phyloP scores from a whole-genome alignment of 176 grass and related monocot species.

The Hordeum marinum region DNA sequence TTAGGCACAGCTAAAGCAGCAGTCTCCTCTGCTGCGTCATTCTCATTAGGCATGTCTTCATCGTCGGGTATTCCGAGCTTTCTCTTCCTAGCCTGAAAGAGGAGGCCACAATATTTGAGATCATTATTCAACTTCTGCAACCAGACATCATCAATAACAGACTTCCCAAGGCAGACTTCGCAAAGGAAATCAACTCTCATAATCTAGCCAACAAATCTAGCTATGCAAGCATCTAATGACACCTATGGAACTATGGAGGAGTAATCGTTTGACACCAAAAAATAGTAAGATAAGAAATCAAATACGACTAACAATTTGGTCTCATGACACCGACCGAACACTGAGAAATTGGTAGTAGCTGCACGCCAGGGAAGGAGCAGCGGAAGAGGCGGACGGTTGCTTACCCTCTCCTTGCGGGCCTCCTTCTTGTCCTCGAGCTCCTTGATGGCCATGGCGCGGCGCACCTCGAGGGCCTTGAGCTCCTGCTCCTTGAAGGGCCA shows the following conservation, averaged over 20 bases:
- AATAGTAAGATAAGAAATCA: not conserved
- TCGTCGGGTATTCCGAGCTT: conserved; percentile 68
- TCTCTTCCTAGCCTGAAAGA: conserved; percentile 68
- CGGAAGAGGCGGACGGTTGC: not conserved
- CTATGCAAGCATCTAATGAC: not conserved
- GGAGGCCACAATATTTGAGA: not conserved
- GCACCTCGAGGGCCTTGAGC: conserved; percentile 73
- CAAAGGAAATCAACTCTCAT: too few relatives aligned
- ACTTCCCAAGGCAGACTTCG: not conserved
- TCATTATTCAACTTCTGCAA: not conserved
- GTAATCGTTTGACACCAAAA: not conserved
- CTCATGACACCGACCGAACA: too few relatives aligned
- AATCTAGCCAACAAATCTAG: too few relatives aligned
- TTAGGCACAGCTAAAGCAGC: conserved; percentile 31
- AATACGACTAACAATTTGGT: too few relatives aligned
- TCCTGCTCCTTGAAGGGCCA: conserved; percentile 98
- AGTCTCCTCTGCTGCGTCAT: conserved; percentile 30
- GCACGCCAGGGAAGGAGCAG: not conserved
- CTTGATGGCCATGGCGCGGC: conserved; percentile 59
- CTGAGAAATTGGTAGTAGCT: not conserved
- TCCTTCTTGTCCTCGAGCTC: conserved; percentile 88
- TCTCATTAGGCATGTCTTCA: conserved; percentile 53
- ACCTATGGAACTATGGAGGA: not conserved
- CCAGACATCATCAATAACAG: not conserved
- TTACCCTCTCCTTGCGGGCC: conserved; percentile 84